Percentiles rank a stretch among this genome's conserved stretches.
phyloP scores from a whole-genome alignment of 2,329 filamentous ascomycete genomes.

The Hypoxylon sp. region DNA sequence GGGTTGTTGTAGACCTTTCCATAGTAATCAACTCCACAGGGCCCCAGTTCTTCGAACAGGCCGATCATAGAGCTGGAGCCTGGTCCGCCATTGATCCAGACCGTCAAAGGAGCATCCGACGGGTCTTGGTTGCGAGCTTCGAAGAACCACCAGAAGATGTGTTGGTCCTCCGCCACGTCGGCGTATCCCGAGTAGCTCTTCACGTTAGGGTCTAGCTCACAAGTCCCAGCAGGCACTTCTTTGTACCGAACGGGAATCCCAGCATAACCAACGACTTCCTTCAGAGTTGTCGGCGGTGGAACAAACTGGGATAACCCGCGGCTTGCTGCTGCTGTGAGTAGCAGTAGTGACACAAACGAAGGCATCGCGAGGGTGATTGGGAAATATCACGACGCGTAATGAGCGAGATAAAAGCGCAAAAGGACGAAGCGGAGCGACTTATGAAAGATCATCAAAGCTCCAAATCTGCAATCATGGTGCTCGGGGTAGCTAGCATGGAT shows the following conservation, averaged over 20 bases:
- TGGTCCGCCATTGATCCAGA: slow-evolving; percentile 69
- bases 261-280: slow-evolving; percentile 51
- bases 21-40: slow-evolving; percentile 60
- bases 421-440: slow-evolving; percentile 24
- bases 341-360: slow-evolving; percentile 41
- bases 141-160: slow-evolving; percentile 67
- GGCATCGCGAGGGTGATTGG: slow-evolving; percentile 43
- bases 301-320: slow-evolving; percentile 51
- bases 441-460: slow-evolving; percentile 19
- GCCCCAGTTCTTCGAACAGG: slow-evolving; percentile 64
- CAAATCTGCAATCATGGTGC: slow-evolving; percentile 5
- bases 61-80: slow-evolving; percentile 69
- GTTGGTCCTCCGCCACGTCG: slow-evolving; percentile 58
- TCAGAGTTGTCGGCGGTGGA: slow-evolving; percentile 50
- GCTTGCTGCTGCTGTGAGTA: slow-evolving; percentile 43
- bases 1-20: slow-evolving; percentile 67
- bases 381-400: slow-evolving; percentile 18
- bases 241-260: slow-evolving; percentile 64
- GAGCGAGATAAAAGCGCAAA: slow-evolving; percentile 8
- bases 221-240: slow-evolving; percentile 63
- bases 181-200: slow-evolving; percentile 62
- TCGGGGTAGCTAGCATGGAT: slow-evolving; percentile 30
- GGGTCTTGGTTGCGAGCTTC: slow-evolving; percentile 63
- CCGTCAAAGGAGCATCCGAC: slow-evolving; percentile 62
- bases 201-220: slow-evolving; percentile 60